phyloP scores from a whole-genome alignment of 192 early-diverging fungal species.

The Paraglomus occultum region DNA sequence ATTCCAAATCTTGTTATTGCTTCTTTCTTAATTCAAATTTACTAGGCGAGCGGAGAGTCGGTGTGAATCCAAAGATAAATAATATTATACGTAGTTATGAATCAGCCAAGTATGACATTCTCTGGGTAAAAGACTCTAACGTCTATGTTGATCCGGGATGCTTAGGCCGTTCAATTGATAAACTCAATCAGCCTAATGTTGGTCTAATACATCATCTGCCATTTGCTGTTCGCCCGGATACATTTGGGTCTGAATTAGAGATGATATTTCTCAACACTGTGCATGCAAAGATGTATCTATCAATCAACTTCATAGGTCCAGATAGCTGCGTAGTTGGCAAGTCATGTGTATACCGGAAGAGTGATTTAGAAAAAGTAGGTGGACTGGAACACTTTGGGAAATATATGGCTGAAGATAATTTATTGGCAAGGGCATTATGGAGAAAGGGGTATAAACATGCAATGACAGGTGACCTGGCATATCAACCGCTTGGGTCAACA shows the following conservation, averaged over 20 bases:
- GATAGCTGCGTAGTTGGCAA: conserved; percentile 94
- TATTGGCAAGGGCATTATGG: conserved; percentile 86
- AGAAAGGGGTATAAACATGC: conserved; percentile 71
- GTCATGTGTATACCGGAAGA: conserved; percentile 87
- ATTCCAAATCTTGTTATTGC: neutral
- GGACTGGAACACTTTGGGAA: conserved; percentile 84
- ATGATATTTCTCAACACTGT: conserved; percentile 82
- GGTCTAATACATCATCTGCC: conserved; percentile 97
- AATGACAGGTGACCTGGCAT: conserved; percentile 86
- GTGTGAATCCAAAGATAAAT: conserved; percentile 96
- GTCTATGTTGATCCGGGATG: conserved; percentile 76
- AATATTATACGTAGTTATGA: conserved; percentile 86
- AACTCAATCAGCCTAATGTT: conserved; percentile 66
- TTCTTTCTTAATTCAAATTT: conserved; percentile 34
- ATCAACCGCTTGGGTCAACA: conserved; percentile 78
- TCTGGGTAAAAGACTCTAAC: conserved; percentile 97
- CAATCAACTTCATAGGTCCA: conserved; percentile 83
- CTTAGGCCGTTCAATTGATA: conserved; percentile 78
- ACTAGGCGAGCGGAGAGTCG: conserved; percentile 66
- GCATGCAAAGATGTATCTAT: conserved; percentile 94
- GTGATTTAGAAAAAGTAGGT: conserved; percentile 73
- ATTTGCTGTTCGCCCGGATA: conserved; percentile 67
- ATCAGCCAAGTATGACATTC: conserved; percentile 74
- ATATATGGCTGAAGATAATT: conserved; percentile 95
- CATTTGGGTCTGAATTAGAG: conserved; percentile 83